Conservation (phyloP, 2,329 filamentous ascomycete genomes). For the Trichoderma sp. region DNA sequence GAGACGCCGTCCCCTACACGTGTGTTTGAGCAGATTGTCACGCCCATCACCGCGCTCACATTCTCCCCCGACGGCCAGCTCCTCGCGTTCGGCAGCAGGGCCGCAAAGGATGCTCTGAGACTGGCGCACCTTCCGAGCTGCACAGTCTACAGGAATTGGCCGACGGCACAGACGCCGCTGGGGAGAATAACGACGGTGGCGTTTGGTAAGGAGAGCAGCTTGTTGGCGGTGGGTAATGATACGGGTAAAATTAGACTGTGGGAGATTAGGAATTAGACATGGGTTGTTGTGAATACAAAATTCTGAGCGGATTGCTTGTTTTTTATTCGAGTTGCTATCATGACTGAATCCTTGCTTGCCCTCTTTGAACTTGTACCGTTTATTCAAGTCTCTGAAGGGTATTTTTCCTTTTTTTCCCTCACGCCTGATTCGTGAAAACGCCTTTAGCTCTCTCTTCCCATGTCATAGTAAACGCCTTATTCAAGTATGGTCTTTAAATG, state of each 20-base stretch:
- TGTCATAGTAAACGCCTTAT: neutral
- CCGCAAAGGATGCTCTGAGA: constrained; percentile 85
- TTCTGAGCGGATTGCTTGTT: constrained; percentile 11
- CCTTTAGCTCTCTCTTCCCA: neutral
- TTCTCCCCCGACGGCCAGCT: constrained; percentile 92
- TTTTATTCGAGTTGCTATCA: neutral
- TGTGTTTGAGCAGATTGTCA: constrained; percentile 82
- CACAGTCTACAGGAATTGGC: constrained; percentile 97
- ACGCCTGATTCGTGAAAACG: neutral
- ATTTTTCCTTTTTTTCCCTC: neutral
- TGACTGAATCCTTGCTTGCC: neutral
- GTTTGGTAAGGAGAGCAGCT: constrained; percentile 63
- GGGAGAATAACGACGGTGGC: constrained; percentile 78
- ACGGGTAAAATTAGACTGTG: constrained; percentile 84
- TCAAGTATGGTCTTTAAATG: neutral
- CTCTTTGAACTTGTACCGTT: neutral
- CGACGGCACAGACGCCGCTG: constrained; percentile 83
- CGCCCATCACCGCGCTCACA: constrained; percentile 73
- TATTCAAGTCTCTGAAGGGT: neutral
- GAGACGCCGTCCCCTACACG: constrained; percentile 70
- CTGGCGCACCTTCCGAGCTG: constrained; percentile 89
- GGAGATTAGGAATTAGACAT: constrained; percentile 71
- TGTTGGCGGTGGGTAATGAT: constrained; percentile 87
- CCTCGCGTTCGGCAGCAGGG: constrained; percentile 79
- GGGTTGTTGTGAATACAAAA: constrained; percentile 12